These are phyloP conservation scores for Phoma herbarum DNA, from an alignment of 2,329 filamentous ascomycete genomes.

Conservation along the genomic window DNA sequence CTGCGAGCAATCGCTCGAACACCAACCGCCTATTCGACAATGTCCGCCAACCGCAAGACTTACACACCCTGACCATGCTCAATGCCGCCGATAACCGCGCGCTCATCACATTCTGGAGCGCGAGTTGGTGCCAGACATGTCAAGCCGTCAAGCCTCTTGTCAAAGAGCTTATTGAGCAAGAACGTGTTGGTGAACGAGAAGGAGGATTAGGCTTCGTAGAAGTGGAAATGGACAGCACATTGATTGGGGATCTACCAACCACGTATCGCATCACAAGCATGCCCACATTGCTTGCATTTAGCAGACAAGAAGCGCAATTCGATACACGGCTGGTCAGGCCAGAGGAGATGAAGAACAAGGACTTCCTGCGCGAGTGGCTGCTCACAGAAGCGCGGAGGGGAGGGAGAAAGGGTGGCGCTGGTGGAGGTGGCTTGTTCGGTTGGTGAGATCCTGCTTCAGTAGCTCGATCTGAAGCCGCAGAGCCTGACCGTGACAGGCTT, in stretches of 20 bases:
- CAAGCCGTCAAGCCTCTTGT: constrained; percentile 55
- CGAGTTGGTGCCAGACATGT: constrained; percentile 59
- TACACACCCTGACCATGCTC: constrained; percentile 58
- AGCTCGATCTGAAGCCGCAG: neutral
- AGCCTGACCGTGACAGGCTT: constrained; percentile 19
- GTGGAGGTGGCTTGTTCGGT: constrained; percentile 55
- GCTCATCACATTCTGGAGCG: constrained; percentile 61
- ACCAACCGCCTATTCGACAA: constrained; percentile 50
- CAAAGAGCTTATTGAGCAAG: constrained; percentile 53
- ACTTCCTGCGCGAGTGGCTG: constrained; percentile 58
- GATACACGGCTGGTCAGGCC: constrained; percentile 56
- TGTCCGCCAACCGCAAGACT: constrained; percentile 58
- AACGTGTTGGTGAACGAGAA: constrained; percentile 55
- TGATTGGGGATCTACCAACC: constrained; percentile 54
- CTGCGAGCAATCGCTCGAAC: constrained; percentile 23
- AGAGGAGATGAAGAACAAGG: constrained; percentile 57
- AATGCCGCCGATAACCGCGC: constrained; percentile 56
- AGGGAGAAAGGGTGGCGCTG: constrained; percentile 55
- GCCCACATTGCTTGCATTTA: constrained; percentile 61
- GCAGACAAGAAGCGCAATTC: constrained; percentile 59
- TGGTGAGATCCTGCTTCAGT: constrained; percentile 24
- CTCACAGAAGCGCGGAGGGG: constrained; percentile 58
- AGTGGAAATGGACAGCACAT: constrained; percentile 58
- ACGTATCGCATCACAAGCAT: constrained; percentile 58
- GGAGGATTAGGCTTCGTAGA: constrained; percentile 59